Evolutionary conservation across 78 protist genomes (phyloP).

Genomic region (Monosiga brevicollis): DNA sequence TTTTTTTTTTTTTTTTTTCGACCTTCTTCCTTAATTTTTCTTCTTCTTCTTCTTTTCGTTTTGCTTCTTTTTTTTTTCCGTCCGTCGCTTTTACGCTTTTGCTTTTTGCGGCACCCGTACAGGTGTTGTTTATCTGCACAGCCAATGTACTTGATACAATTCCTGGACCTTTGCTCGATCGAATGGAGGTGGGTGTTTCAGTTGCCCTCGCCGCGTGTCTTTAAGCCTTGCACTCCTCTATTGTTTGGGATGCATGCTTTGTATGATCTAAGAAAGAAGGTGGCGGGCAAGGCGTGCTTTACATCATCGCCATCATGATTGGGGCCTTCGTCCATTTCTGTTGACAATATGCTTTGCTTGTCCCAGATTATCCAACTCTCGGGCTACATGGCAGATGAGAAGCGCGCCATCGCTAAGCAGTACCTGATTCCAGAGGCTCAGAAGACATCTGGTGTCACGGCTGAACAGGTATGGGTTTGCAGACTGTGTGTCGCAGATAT

Average conservation of each 20-base stretch:
- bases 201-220: neutral
- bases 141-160: slow-evolving; percentile 72
- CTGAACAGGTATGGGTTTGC: neutral
- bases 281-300: too few relatives aligned
- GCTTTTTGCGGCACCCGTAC: slow-evolving; percentile 10
- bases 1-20: neutral
- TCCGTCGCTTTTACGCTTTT: neutral
- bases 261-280: too few relatives aligned
- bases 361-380: slow-evolving; percentile 11
- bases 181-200: slow-evolving; percentile 75
- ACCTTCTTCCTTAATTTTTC: too few relatives aligned
- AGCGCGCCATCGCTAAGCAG: slow-evolving; percentile 68
- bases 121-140: slow-evolving; percentile 86
- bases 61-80: too few relatives aligned
- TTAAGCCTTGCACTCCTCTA: too few relatives aligned
- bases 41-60: too few relatives aligned
- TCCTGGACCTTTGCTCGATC: slow-evolving; percentile 80
- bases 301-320: too few relatives aligned
- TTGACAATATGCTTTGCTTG: too few relatives aligned
- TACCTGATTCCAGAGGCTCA: slow-evolving; percentile 62
- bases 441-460: slow-evolving; percentile 41
- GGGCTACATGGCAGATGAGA: slow-evolving; percentile 65
- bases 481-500: neutral
- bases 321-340: too few relatives aligned
- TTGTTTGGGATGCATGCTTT: too few relatives aligned